Base-by-base conservation (phyloP, 2,329 filamentous ascomycete species). In the Diaporthe batatas region DNA sequence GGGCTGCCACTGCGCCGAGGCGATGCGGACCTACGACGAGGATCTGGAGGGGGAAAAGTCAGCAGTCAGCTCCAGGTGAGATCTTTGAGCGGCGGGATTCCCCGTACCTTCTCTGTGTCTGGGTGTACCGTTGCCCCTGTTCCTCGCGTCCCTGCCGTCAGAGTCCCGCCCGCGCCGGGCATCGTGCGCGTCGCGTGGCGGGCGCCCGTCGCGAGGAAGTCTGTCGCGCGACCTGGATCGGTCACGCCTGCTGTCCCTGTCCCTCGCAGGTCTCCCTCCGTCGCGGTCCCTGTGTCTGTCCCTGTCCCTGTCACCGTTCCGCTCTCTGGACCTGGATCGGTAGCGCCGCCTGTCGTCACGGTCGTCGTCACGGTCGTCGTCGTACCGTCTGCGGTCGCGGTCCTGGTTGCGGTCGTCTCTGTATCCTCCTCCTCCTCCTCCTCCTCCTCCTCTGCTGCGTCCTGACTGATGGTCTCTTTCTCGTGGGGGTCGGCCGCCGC, bases 11-110 rank as follows among this genome's bases (percentile, higher is more conserved):
- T 77, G 18, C 75, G 75, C 6, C 55, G 72, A 2, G 83, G 83
- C 0, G 83, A 84, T 16, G 80, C 81, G n/a, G 83, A 83, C 71
- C 82, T 82, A 44, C 82, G 82, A 39, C 75, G 79, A 44, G 78
- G 57, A 44, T 79, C 80, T 74, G 6, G 34, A n/a, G n/a, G 16
- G 34, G n/a, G n/a, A 16, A 18, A 39, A n/a, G 71, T 73, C 2
- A 74, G 73, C 29, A 57, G 14, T 6, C 12, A 6, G n/a, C 7
- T 14, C 4, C 7, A 6, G 21, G 8, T 7, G n/a, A 6, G n/a
- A 6, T 11, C n/a, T 53, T 53, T 25, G n/a, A 1, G 3, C 1
- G 2, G 23, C 11, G n/a, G 25, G 6, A 18, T 11, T 29, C 2
- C 5, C 53, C 71, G n/a, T 71, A 74, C 70, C 73, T 18, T 70